Conservation (phyloP, 73 alveolate genomes). For the Effrenium voratum region DNA sequence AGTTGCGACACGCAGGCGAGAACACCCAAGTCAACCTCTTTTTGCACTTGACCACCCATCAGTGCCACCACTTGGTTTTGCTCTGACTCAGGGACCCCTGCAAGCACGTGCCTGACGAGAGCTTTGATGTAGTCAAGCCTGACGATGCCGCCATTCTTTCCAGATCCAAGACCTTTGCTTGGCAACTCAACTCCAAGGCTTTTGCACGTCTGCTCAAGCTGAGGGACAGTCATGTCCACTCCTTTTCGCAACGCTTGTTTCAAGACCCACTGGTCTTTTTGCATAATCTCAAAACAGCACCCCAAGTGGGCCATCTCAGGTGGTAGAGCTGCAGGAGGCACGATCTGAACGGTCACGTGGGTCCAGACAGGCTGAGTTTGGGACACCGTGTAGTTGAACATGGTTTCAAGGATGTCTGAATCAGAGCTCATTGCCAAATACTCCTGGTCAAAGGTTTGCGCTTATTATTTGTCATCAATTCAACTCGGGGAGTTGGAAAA, state of each 20-base stretch:
- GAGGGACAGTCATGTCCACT: not conserved
- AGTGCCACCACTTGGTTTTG: not conserved
- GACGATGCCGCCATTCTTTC: not conserved
- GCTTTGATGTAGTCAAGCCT: not conserved
- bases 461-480: no score
- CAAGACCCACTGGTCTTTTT: not conserved
- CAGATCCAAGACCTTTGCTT: not conserved
- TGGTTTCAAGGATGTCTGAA: no score
- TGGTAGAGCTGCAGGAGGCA: not conserved
- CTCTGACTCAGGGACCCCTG: not conserved
- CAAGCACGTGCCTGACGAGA: not conserved
- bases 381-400: not conserved
- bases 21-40: not conserved
- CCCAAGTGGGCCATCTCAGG: not conserved
- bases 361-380: not conserved
- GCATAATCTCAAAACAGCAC: not conserved
- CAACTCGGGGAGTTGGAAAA: no score
- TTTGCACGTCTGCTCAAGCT: not conserved
- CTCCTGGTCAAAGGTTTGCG: no score
- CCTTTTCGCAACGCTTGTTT: not conserved
- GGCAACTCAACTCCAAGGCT: not conserved
- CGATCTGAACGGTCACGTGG: not conserved
- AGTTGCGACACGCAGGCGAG: not conserved
- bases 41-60: not conserved
- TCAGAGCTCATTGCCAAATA: not conserved